These are phyloP conservation scores for Aspergillus asperescens DNA, from an alignment of 495 filamentous ascomycete genomes.

Conservation along the genomic window DNA sequence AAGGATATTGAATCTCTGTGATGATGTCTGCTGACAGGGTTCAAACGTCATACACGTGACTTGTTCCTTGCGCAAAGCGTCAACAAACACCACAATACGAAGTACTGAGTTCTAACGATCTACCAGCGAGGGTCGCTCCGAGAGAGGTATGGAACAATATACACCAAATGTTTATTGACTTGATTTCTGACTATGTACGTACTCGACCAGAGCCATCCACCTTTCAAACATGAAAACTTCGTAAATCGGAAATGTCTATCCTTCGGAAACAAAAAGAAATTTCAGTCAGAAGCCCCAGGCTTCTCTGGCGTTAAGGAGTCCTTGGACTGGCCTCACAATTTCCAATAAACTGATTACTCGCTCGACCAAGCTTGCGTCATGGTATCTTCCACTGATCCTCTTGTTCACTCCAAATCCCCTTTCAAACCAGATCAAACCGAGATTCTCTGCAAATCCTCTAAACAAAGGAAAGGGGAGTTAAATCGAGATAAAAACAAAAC, in stretches of 20 bases:
- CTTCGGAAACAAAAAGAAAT: neutral
- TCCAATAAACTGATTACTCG: neutral
- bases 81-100: neutral
- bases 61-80: neutral
- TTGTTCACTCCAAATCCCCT: neutral
- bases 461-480: constrained; percentile 6
- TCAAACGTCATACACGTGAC: neutral
- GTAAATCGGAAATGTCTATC: constrained; percentile 10
- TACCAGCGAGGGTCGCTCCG: too few relatives aligned
- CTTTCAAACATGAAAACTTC: constrained; percentile 8
- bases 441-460: neutral
- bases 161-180: neutral
- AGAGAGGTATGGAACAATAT: neutral
- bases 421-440: neutral
- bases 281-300: constrained; percentile 13
- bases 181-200: constrained; percentile 8
- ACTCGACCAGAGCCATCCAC: neutral
- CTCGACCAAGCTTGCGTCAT: constrained; percentile 4
- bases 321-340: neutral
- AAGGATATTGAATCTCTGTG: neutral
- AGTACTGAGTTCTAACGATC: too few relatives aligned
- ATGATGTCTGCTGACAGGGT: neutral
- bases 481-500: neutral
- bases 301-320: neutral
- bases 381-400: neutral